phyloP scores from a whole-genome alignment of 305 asterid genomes.

The Fraxinus albicans region DNA sequence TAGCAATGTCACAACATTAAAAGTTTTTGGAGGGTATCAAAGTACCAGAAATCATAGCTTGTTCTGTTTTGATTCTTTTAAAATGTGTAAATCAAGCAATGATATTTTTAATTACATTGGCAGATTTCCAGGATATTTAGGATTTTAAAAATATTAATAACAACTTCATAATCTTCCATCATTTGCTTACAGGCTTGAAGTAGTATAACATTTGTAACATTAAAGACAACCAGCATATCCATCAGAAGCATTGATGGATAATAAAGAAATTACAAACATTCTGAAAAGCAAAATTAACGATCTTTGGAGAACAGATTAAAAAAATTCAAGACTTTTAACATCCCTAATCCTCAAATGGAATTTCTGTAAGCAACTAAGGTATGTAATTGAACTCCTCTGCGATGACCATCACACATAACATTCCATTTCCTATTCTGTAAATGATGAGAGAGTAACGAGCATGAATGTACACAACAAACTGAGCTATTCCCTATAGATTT shows the following conservation, averaged over 20 bases:
- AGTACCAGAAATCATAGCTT: neutral
- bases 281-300: neutral
- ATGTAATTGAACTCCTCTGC: neutral
- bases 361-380: neutral
- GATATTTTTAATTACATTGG: neutral
- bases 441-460: neutral
- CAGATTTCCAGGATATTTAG: neutral
- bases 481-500: neutral
- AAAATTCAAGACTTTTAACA: neutral
- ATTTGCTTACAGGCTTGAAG: neutral
- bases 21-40: neutral
- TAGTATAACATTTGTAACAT: neutral
- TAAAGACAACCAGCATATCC: neutral
- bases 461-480: neutral
- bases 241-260: neutral
- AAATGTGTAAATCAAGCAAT: neutral
- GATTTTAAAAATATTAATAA: neutral
- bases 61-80: neutral
- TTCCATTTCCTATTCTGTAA: neutral
- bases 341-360: neutral
- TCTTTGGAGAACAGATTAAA: neutral
- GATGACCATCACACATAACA: neutral
- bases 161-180: neutral
- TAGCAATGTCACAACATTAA: neutral
- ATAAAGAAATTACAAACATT: neutral